Evolutionary conservation across 331 rosid genomes (phyloP), one percentile per base, ranked within the genome.

Genomic region (Spiraea crenata): DNA sequence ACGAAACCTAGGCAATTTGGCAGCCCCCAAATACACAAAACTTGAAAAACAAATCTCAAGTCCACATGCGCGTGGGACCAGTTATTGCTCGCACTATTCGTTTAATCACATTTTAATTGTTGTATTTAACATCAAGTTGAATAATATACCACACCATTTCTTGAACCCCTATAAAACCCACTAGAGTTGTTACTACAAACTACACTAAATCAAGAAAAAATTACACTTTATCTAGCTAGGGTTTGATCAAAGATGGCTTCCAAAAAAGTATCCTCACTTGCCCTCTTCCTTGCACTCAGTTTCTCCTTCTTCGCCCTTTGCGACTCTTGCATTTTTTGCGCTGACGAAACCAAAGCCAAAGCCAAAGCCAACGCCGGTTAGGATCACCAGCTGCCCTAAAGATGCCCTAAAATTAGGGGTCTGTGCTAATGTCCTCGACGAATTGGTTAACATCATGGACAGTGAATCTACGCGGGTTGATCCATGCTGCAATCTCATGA

Each of bases 401-500:
- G 55, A 49, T 49, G 2, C 55, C 20, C 55, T 50, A 17, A 50
- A 25, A 39, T 69, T 93, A 5, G 96, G 92, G 3, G 76, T 84
- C 0, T 93, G 98, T 54, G 92, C 89, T 39, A 63, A 82, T 31
- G 81, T 93, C 31, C 89, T 93, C 3, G 74, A 8, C 2, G 89
- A 92, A 3, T 41, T 93, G 57, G 4, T 88, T 9, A 88, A 93
- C 58, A 11, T 62, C 34, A 82, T 80, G 0, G 10, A 88, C 17
- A 92, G 97, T 7, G 70, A 40, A 20, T 96, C 98, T 31, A 97
- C 96, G 1, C 31, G 31, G 31, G 87, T 81, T 19, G 48, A 76
- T 5, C 98, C 97, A 4, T 93, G 96, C 72, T 93, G 98, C 76
- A 1, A 74, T 20, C 89, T 90, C 34, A 63, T 90, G 50, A 54